Evolutionary conservation across 225 moss, liverwort and hornwort species (phyloP).

Genomic region (Pleurozium schreberi): DNA sequence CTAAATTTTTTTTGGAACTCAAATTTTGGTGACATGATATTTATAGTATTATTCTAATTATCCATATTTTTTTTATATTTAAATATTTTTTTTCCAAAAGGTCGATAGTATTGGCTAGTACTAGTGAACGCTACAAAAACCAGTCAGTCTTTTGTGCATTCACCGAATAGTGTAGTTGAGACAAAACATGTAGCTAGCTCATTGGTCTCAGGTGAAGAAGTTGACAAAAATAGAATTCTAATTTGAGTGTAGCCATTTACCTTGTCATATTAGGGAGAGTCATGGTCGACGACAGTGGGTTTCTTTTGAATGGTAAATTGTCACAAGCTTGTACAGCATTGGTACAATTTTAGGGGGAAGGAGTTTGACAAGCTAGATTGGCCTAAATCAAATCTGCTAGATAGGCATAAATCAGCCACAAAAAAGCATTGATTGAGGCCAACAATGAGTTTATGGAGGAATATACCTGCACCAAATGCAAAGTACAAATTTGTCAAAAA

Average conservation of each 20-base stretch:
- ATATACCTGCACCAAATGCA: background rate
- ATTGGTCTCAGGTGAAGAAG: background rate
- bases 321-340: background rate
- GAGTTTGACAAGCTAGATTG: background rate
- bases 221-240: background rate
- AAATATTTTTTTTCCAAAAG: too few species aligned
- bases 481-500: background rate
- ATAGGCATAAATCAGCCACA: accelerated
- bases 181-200: background rate
- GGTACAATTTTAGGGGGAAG: accelerated
- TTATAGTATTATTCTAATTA: too few species aligned
- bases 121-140: too few species aligned
- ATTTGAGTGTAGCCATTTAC: background rate
- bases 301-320: accelerated
- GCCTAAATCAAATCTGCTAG: accelerated
- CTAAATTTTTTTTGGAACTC: too few species aligned
- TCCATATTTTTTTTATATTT: too few species aligned
- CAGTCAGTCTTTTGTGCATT: too few species aligned
- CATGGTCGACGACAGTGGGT: accelerated
- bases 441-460: background rate
- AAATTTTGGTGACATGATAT: too few species aligned
- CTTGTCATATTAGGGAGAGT: background rate
- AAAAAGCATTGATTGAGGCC: background rate
- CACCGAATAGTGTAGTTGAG: too few species aligned
- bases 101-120: too few species aligned